Conservation (phyloP, 1,139 yeast species). For the Candida mesenterica region DNA sequence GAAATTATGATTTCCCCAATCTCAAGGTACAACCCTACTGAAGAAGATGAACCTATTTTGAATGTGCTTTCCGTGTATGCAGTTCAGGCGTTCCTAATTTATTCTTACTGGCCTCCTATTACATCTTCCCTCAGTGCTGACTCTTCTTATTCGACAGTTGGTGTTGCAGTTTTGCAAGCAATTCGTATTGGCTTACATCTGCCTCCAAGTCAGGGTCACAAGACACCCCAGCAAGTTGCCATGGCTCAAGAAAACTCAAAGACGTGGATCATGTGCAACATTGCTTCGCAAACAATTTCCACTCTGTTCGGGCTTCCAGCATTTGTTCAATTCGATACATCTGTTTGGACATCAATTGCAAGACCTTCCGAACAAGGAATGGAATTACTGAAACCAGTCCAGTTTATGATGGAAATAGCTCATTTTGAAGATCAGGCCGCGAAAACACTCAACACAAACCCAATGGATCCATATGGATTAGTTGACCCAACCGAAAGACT, state of each 20-base stretch:
- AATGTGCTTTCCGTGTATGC: conserved; percentile 93
- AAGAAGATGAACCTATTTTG: conserved; percentile 72
- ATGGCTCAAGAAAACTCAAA: conserved; percentile 73
- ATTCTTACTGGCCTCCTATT: conserved; percentile 94
- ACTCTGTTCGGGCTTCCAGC: conserved; percentile 95
- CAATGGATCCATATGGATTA: conserved; percentile 65
- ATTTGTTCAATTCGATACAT: conserved; percentile 79
- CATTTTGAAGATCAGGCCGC: conserved; percentile 85
- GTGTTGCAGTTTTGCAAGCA: conserved; percentile 89
- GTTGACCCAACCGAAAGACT: conserved; percentile 67
- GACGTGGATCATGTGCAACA: conserved; percentile 93
- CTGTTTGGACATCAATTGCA: conserved; percentile 55
- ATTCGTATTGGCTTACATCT: conserved; percentile 86
- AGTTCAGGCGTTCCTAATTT: conserved; percentile 86
- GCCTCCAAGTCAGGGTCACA: conserved; percentile 39
- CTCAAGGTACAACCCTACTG: conserved; percentile 74
- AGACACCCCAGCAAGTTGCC: conserved; percentile 29
- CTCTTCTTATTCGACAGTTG: conserved; percentile 92
- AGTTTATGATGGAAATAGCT: conserved; percentile 78
- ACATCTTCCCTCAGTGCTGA: conserved; percentile 94
- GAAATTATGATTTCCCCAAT: conserved; percentile 90
- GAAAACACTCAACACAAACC: conserved; percentile 70
- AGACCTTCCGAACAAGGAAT: conserved; percentile 18
- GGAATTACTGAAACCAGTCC: conserved; percentile 59
- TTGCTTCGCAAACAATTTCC: conserved; percentile 86